Conservation (phyloP, 2,329 filamentous ascomycete species). For the Trichoderma sp. region DNA sequence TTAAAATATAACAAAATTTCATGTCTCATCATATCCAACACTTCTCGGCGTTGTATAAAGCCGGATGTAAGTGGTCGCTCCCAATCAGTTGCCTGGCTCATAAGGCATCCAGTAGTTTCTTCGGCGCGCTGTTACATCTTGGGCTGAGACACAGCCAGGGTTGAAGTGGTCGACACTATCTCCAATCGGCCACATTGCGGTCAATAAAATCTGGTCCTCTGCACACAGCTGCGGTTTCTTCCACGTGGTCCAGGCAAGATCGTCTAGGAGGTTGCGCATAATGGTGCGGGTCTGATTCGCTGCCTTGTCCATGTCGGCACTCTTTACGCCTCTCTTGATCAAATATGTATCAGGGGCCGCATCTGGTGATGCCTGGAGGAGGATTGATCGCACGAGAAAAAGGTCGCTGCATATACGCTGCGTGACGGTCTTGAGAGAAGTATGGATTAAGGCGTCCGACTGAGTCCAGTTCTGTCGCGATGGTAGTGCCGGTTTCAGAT, state of each 20-base stretch:
- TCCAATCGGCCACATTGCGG: slow-evolving; percentile 64
- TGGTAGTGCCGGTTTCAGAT: background rate
- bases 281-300: slow-evolving; percentile 22
- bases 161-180: slow-evolving; percentile 49
- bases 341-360: slow-evolving; percentile 11
- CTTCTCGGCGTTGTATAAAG: too few relatives aligned
- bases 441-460: slow-evolving; percentile 18
- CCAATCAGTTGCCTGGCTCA: background rate
- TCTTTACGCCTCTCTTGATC: slow-evolving; percentile 6
- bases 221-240: slow-evolving; percentile 53
- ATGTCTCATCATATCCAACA: background rate
- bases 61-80: too few relatives aligned
- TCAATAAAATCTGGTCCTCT: slow-evolving; percentile 53
- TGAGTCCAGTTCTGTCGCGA: slow-evolving; percentile 3
- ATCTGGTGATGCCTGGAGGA: slow-evolving; percentile 23
- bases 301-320: slow-evolving; percentile 20
- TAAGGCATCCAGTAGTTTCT: slow-evolving; percentile 27
- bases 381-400: slow-evolving; percentile 22
- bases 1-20: background rate
- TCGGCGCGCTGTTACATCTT: slow-evolving; percentile 24
- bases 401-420: slow-evolving; percentile 18
- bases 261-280: slow-evolving; percentile 39
- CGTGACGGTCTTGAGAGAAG: slow-evolving; percentile 9
- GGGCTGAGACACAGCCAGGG: slow-evolving; percentile 32
- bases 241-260: slow-evolving; percentile 59